Evolutionary conservation across 2,329 filamentous ascomycete genomes (phyloP), one percentile per base, ranked within the genome.

Genomic region (Huntiella moniliformis): DNA sequence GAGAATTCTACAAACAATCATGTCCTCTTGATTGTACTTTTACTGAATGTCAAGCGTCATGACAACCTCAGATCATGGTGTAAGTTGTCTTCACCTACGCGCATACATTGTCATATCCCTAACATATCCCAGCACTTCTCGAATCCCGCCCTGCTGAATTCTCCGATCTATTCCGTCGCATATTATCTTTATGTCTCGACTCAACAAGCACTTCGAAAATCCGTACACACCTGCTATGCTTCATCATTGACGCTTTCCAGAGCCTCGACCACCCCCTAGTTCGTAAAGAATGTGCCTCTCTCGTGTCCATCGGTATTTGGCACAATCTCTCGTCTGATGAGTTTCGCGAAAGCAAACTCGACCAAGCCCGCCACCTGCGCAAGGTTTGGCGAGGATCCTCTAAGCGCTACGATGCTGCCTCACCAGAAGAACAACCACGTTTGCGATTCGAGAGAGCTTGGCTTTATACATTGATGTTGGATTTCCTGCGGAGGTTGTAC

Each of bases 271-370:
- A 78, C 57, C 73, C 74, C 34, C 73, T 93, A 47, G 82, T 98
- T 42, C 79, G 91, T 51, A 96, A 95, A 60, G 91, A 98, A 66
- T 96, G 91, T 61, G 91, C 88, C 5, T 85, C 92, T 1, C 67
- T 98, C 44, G 88, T 98, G 15, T 91, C 86, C 10, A 94, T 98
- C 54, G 80, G 83, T 1, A 85, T 91, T 55, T 98, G 91, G 91
- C 84, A 96, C 56, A 92, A 94, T 57, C 65, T 98, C 34, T 82
- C 83, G 28, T 82, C 73, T 47, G 85, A 92, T 32, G 70, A 72
- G 49, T 73, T 77, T 51, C 74, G 85, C 53, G 83, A 93, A 46
- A 66, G 67, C 32, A 74, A 77, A 46, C 69, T 98, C 28, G 77
- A 83, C 38, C 77, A 82, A 53, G 73, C 74, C 40, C 63, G 74